Evolutionary conservation across 179 eudicot genomes (phyloP).

Genomic region (Nepenthes alata): DNA sequence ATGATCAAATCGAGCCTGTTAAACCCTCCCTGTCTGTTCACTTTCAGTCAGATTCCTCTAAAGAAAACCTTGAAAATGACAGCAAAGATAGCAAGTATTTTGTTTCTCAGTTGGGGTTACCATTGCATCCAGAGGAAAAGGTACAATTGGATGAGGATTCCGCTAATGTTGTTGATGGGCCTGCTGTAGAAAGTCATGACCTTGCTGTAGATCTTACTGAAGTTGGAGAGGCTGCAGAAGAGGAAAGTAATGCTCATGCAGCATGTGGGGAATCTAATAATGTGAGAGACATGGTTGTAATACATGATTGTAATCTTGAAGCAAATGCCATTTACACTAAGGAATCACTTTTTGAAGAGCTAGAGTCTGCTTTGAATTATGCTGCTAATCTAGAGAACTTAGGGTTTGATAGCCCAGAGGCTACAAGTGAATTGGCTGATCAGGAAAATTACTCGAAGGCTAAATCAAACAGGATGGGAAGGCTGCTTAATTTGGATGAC

Average conservation of each 20-base stretch:
- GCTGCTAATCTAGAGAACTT: constrained; percentile 40
- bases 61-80: constrained; percentile 19
- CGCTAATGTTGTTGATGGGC: constrained; percentile 12
- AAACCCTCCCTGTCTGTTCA: constrained; percentile 10
- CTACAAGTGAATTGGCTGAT: constrained; percentile 26
- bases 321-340: constrained; percentile 22
- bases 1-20: constrained; percentile 18
- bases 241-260: constrained; percentile 8
- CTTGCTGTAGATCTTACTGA: constrained; percentile 5
- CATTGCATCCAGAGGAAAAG: constrained; percentile 22
- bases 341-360: constrained; percentile 56
- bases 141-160: constrained; percentile 17
- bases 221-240: constrained; percentile 12
- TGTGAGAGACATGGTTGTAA: constrained; percentile 17
- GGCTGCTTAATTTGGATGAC: constrained; percentile 58
- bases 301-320: constrained; percentile 16
- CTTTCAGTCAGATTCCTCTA: constrained; percentile 18
- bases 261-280: constrained; percentile 14
- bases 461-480: constrained; percentile 22
- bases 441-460: constrained; percentile 19
- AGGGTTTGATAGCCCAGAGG: constrained; percentile 46
- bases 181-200: constrained; percentile 15
- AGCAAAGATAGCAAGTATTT: constrained; percentile 33
- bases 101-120: constrained; percentile 31
- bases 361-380: constrained; percentile 49